Base-by-base conservation (phyloP, 306 rosid genomes). In the Trifolium pratense region DNA sequence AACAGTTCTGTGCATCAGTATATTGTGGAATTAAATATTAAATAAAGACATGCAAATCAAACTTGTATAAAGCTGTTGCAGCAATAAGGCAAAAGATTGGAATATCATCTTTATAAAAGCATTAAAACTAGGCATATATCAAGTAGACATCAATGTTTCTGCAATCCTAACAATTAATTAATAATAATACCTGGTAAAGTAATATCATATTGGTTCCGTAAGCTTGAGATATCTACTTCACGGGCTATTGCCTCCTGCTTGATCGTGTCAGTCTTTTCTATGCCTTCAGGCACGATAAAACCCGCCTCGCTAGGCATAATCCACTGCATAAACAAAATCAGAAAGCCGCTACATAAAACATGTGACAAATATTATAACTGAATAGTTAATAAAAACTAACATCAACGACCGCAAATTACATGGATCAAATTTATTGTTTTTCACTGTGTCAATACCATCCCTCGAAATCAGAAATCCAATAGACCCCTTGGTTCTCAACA, bases 291-390 rank as follows among this genome's bases (percentile, higher is more conserved):
- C 88, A 89, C 96, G 76, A 94, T 79, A 81, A 72, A 91, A 56
- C 97, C 97, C 48, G 85, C 92, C 72, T 88, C 95, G 32, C 87
- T 86, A 20, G 98, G 98, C 87, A 77, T 84, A 74, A 94, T 90
- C 95, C 96, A 94, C 98, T 94, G 77, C 76, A 66, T 21, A 71
- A 43, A 31, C 17, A 40, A 64, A 73, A 72, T 29, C 32, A 78
- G 8, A 55, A 71, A 34, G 49, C 45, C 11, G 17, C 20, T 7
- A 45, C 13, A 40, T 18, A 55, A 66, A 71, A 34, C 51, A 43
- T 52, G 77, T 20, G 67, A 73, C 32, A n/a, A 37, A n/a, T n/a
- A 25, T 42, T 71, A 20, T 39, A 59, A n/a, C 21, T 57, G 45
- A 34, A 39, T 48, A 58, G n/a, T n/a, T 57, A 34, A 36, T 66